A percentile compares a stretch with the other conserved stretches of the same genome.
phyloP scores from a whole-genome alignment of 495 filamentous ascomycete genomes.

The Penicillium manginii region DNA sequence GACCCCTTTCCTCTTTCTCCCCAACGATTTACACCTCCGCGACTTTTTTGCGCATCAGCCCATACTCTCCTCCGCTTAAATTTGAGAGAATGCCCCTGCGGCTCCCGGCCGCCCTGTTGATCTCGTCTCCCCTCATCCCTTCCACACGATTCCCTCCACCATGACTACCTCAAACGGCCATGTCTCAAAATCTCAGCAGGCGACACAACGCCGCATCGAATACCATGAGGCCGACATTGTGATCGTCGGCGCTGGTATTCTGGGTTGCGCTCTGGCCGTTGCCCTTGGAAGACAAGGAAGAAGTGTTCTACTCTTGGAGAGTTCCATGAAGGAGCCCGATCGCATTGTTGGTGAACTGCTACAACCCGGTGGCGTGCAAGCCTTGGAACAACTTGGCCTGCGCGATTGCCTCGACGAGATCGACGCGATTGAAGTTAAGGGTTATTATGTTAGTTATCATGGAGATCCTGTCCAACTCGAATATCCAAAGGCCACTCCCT shows the following conservation, averaged over 20 bases:
- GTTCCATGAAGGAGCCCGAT: constrained; percentile 89
- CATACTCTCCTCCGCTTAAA: constrained; percentile 20
- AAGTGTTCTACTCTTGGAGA: constrained; percentile 88
- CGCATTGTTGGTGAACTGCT: constrained; percentile 95
- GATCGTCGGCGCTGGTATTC: constrained; percentile 86
- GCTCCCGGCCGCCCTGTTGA: constrained; percentile 15
- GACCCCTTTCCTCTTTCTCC: constrained; percentile 23
- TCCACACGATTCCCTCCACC: constrained; percentile 8
- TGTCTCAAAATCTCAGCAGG: constrained; percentile 33
- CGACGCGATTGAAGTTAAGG: constrained; percentile 78
- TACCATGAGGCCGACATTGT: constrained; percentile 76
- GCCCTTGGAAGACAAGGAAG: constrained; percentile 86
- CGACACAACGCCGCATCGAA: constrained; percentile 45
- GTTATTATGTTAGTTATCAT: constrained; percentile 87
- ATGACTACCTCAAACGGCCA: constrained; percentile 27
- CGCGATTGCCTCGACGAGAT: constrained; percentile 84
- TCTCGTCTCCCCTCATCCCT: constrained; percentile 6
- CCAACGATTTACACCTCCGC: neutral
- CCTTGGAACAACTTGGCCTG: constrained; percentile 80
- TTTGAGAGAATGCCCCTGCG: constrained; percentile 22
- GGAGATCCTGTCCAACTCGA: constrained; percentile 77
- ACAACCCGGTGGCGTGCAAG: constrained; percentile 87
- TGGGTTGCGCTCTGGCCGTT: constrained; percentile 87
- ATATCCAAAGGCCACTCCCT: constrained; percentile 56
- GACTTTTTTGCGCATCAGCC: constrained; percentile 21